Evolutionary conservation across 148 eudicot genomes (phyloP).

Genomic region (Cornus florida): DNA sequence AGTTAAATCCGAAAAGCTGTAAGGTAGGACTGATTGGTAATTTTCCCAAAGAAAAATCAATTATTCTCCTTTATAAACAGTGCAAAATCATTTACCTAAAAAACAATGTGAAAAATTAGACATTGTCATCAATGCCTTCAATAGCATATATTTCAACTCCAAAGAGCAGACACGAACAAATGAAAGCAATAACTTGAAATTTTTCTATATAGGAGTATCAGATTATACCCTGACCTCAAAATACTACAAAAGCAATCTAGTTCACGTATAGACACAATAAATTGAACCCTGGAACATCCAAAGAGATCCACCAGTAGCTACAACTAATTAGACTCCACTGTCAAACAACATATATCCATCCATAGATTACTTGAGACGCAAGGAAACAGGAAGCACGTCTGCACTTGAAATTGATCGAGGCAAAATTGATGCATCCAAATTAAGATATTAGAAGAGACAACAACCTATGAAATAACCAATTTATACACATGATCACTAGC

Average conservation of each 20-base stretch:
- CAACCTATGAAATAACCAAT: too few species aligned
- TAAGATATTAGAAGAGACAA: neutral
- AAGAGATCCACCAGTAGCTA: neutral
- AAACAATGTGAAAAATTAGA: neutral
- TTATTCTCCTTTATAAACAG: too few species aligned
- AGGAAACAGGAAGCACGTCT: neutral
- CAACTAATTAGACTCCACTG: neutral
- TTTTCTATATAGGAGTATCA: too few species aligned
- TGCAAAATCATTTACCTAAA: too few species aligned
- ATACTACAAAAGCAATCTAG: neutral
- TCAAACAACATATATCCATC: neutral
- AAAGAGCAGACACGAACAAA: neutral
- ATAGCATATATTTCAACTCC: neutral
- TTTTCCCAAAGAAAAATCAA: too few species aligned
- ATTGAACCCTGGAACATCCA: neutral
- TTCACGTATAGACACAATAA: neutral
- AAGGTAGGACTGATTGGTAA: too few species aligned
- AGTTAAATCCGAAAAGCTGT: too few species aligned
- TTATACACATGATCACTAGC: neutral
- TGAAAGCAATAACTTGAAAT: neutral
- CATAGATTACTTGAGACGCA: slow-evolving; percentile 19
- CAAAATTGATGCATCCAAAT: neutral
- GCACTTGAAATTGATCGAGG: neutral
- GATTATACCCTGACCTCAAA: too few species aligned
- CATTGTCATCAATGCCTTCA: neutral